Evolutionary conservation across 2,329 filamentous ascomycete genomes (phyloP).

Genomic region (Grosmannia serpens): DNA sequence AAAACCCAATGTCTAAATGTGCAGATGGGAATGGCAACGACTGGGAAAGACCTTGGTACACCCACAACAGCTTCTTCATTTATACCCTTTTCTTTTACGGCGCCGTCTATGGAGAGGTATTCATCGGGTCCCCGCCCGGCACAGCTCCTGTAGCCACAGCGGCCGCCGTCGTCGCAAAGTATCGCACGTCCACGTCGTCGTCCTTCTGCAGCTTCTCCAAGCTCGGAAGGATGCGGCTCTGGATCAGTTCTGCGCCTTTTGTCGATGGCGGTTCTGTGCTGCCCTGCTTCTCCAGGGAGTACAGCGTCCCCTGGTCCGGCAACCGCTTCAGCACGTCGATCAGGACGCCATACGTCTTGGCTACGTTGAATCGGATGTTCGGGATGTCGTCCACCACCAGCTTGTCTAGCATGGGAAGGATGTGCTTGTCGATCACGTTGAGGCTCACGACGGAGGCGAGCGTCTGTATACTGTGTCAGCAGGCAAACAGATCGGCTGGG

Average conservation of each 20-base stretch:
- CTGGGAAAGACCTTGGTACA: not conserved
- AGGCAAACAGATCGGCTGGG: not conserved
- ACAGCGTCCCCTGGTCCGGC: slow-evolving; percentile 77
- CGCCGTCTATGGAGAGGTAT: slow-evolving; percentile 51
- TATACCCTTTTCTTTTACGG: slow-evolving; percentile 9
- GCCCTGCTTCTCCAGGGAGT: slow-evolving; percentile 72
- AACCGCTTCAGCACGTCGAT: slow-evolving; percentile 87
- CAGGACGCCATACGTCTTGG: slow-evolving; percentile 87
- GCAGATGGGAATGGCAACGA: not conserved
- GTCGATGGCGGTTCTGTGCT: slow-evolving; percentile 51
- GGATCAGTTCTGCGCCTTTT: slow-evolving; percentile 67
- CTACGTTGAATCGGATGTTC: slow-evolving; percentile 98
- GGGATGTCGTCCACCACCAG: slow-evolving; percentile 90
- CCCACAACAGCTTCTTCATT: slow-evolving; percentile 19
- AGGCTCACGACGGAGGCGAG: slow-evolving; percentile 86
- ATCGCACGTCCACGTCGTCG: slow-evolving; percentile 94
- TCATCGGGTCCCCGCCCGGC: slow-evolving; percentile 47
- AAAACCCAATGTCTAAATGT: not conserved
- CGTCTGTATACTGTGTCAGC: slow-evolving; percentile 45
- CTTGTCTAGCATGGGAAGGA: slow-evolving; percentile 92
- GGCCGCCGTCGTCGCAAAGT: slow-evolving; percentile 87
- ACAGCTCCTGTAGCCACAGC: slow-evolving; percentile 39
- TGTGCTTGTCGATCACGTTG: slow-evolving; percentile 83
- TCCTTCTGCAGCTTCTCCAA: slow-evolving; percentile 94
- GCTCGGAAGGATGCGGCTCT: slow-evolving; percentile 76